Evolutionary conservation across 768 basidiomycete species (phyloP).

Genomic region (Kwoniella dejecticola): DNA sequence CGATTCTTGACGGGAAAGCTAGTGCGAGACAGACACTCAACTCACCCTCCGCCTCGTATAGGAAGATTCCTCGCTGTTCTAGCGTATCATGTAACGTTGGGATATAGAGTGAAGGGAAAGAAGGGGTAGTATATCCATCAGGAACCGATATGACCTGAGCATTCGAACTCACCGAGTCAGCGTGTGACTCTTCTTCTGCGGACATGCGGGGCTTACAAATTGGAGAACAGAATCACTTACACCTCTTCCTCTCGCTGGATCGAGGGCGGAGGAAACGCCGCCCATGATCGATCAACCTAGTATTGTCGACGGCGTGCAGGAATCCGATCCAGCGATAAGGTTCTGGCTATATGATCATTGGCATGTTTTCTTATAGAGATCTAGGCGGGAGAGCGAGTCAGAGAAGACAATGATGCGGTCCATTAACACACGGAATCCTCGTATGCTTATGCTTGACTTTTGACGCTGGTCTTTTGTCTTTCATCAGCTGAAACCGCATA

Average conservation of each 20-base stretch:
- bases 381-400: too few relatives aligned
- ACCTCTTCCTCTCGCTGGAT: constrained; percentile 22
- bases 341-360: not conserved
- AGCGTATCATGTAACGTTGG: constrained; percentile 29
- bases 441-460: too few relatives aligned
- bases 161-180: not conserved
- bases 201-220: not conserved
- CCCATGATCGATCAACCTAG: constrained; percentile 26
- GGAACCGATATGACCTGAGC: constrained; percentile 28
- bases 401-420: too few relatives aligned
- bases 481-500: constrained; percentile 11
- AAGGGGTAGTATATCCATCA: constrained; percentile 36
- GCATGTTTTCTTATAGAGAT: too few relatives aligned
- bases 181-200: not conserved
- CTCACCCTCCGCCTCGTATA: constrained; percentile 50
- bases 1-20: too few relatives aligned
- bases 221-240: constrained; percentile 13
- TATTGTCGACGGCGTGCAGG: not conserved
- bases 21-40: too few relatives aligned
- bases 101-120: constrained; percentile 44
- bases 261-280: constrained; percentile 35
- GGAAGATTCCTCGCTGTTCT: constrained; percentile 36
- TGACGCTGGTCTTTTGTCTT: not conserved
- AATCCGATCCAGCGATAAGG: not conserved
- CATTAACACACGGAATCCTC: too few relatives aligned